phyloP scores from a whole-genome alignment of 345 rosid genomes.

The Eucalyptus urophylla region DNA sequence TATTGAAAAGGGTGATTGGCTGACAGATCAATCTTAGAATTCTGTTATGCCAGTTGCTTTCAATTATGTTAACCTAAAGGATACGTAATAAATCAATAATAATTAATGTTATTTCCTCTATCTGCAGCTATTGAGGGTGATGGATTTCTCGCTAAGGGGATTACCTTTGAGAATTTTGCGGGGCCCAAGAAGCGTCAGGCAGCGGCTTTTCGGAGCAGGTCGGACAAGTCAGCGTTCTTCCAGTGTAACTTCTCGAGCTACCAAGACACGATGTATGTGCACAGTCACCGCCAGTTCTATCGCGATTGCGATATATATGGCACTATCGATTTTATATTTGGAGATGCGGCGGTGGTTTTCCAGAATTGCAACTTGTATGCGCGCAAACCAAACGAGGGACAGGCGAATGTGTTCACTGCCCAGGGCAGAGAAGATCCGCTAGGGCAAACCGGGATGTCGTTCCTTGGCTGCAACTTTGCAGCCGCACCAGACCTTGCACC shows the following conservation, averaged over 20 bases:
- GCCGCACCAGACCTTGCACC: background rate
- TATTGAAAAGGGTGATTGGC: no score
- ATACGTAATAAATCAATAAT: background rate
- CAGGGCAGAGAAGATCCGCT: no score
- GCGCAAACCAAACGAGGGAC: background rate
- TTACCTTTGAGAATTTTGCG: conserved; percentile 9
- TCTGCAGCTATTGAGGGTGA: conserved; percentile 5
- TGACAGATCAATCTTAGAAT: no score
- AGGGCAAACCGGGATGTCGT: background rate
- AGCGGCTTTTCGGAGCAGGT: conserved; percentile 1
- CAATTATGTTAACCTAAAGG: background rate
- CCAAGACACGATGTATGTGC: background rate
- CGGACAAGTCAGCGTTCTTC: conserved; percentile 10
- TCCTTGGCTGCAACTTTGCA: conserved; percentile 1
- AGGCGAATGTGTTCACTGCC: background rate
- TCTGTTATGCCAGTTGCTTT: background rate
- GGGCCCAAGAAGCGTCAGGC: conserved; percentile 10
- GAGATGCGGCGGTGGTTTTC: conserved; percentile 11
- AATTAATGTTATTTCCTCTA: background rate
- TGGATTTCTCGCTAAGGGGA: conserved; percentile 1
- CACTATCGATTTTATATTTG: conserved; percentile 15
- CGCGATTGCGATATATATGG: conserved; percentile 10
- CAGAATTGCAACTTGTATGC: background rate
- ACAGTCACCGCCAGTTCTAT: conserved; percentile 10
- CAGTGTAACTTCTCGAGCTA: conserved; percentile 8